Percentiles rank a stretch among this genome's conserved stretches.
These are phyloP conservation scores for Gossypium armourianum DNA, from an alignment of 441 rosid genomes.

Conservation along the genomic window DNA sequence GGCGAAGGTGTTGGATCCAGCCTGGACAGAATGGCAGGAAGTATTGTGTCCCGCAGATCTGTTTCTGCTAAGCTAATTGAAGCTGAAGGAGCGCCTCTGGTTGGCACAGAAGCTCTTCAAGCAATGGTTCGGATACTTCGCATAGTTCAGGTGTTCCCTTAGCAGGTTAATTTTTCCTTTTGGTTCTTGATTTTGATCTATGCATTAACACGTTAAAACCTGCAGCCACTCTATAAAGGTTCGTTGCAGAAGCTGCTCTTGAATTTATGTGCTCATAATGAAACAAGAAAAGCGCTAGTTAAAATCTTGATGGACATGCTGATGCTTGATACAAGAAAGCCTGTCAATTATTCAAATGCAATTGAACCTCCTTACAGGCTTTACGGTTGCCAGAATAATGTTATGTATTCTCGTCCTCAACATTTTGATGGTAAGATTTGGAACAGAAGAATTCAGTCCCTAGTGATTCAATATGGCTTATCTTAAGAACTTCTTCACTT, in stretches of 20 bases:
- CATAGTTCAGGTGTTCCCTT: constrained; percentile 64
- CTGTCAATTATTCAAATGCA: constrained; percentile 32
- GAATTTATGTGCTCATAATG: constrained; percentile 83
- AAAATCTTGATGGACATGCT: constrained; percentile 82
- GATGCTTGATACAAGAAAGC: constrained; percentile 61
- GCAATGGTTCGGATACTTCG: constrained; percentile 86
- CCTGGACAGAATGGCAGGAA: constrained; percentile 51
- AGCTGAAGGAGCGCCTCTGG: constrained; percentile 85
- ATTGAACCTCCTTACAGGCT: constrained; percentile 71
- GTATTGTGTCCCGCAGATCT: constrained; percentile 54
- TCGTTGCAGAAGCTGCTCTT: constrained; percentile 84
- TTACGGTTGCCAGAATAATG: constrained; percentile 86
- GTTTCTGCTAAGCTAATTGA: constrained; percentile 58
- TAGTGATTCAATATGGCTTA: background rate
- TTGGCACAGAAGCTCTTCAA: constrained; percentile 63
- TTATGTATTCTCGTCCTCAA: constrained; percentile 89
- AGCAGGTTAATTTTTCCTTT: background rate
- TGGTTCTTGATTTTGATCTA: constrained; percentile 5
- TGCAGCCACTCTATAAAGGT: constrained; percentile 90
- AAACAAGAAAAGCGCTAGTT: constrained; percentile 68
- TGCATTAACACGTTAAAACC: constrained; percentile 15
- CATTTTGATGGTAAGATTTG: constrained; percentile 61
- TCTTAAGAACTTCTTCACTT: background rate
- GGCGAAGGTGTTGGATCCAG: constrained; percentile 63
- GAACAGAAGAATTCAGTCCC: background rate